Evolutionary conservation across 192 early-diverging fungal species (phyloP).

Genomic region (Mortierella claussenii): DNA sequence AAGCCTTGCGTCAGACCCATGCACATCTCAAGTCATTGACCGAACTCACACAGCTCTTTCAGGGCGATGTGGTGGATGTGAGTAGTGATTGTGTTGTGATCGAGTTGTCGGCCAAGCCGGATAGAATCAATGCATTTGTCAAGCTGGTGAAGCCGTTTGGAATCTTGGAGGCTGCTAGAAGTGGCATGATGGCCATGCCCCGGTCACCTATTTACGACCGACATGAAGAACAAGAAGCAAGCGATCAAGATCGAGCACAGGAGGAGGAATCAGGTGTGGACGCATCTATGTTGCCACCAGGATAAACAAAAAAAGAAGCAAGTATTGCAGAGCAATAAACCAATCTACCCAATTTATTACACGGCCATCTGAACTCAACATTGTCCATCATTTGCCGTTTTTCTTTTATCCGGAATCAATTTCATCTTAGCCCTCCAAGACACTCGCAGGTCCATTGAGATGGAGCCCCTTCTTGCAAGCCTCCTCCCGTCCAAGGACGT

Average conservation of each 20-base stretch:
- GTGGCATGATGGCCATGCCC: conserved; percentile 97
- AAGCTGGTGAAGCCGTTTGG: conserved; percentile 94
- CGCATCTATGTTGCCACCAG: conserved; percentile 91
- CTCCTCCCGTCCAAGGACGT: background rate
- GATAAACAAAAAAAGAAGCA: conserved; percentile 61
- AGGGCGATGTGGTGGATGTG: conserved; percentile 88
- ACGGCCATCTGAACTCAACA: too few relatives aligned
- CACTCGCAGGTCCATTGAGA: background rate
- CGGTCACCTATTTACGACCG: conserved; percentile 82
- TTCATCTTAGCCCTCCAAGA: too few relatives aligned
- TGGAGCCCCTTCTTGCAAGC: background rate
- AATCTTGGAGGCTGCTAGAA: conserved; percentile 91
- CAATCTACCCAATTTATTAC: too few relatives aligned
- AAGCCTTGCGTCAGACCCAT: conserved; percentile 59
- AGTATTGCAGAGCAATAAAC: background rate
- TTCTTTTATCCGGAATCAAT: too few relatives aligned
- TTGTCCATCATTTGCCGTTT: too few relatives aligned
- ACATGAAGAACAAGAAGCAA: conserved; percentile 71
- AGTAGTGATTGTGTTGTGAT: conserved; percentile 81
- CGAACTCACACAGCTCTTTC: conserved; percentile 85
- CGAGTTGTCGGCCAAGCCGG: conserved; percentile 88
- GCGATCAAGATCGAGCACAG: conserved; percentile 64
- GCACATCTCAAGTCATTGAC: conserved; percentile 78
- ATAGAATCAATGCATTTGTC: conserved; percentile 89
- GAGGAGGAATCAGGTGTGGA: conserved; percentile 75